A percentile compares a stretch with the other conserved stretches of the same genome.
phyloP scores from a whole-genome alignment of 257 asterid species.

The Penstemon newberryi region DNA sequence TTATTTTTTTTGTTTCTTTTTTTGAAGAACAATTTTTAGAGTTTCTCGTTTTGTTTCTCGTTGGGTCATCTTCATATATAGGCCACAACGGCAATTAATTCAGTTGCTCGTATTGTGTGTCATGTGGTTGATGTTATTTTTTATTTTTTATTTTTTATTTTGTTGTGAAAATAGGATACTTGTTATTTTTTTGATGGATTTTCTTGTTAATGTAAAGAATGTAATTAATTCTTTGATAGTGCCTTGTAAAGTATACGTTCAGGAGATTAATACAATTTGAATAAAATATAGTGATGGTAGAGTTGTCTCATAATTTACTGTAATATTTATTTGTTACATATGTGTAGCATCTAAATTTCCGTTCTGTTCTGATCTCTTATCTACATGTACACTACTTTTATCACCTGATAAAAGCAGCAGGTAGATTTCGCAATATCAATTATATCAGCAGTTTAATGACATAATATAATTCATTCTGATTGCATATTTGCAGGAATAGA shows the following conservation, averaged over 20 bases:
- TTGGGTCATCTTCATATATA: slow-evolving; percentile 27
- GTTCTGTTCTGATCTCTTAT: no score
- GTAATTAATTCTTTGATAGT: slow-evolving; percentile 18
- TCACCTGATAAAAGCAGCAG: no score
- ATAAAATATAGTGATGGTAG: no score
- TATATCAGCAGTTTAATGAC: no score
- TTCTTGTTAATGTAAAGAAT: background rate
- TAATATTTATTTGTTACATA: no score
- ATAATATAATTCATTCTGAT: no score
- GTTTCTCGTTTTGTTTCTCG: slow-evolving; percentile 17
- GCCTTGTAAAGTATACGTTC: slow-evolving; percentile 9
- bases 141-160: slow-evolving; percentile 1
- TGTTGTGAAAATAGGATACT: slow-evolving; percentile 10
- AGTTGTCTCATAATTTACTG: no score
- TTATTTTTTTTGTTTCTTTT: background rate
- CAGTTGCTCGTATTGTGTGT: slow-evolving; percentile 40
- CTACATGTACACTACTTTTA: no score
- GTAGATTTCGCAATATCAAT: no score
- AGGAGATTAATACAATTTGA: background rate
- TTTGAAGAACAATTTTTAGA: slow-evolving; percentile 27
- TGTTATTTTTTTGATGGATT: slow-evolving; percentile 8
- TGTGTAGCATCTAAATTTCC: no score
- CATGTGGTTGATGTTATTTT: background rate
- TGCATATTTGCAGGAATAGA: no score
- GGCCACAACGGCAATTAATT: slow-evolving; percentile 51